These are phyloP conservation scores for Taxillus chinensis DNA, from an alignment of 164 flowering plant species.

Conservation along the genomic window DNA sequence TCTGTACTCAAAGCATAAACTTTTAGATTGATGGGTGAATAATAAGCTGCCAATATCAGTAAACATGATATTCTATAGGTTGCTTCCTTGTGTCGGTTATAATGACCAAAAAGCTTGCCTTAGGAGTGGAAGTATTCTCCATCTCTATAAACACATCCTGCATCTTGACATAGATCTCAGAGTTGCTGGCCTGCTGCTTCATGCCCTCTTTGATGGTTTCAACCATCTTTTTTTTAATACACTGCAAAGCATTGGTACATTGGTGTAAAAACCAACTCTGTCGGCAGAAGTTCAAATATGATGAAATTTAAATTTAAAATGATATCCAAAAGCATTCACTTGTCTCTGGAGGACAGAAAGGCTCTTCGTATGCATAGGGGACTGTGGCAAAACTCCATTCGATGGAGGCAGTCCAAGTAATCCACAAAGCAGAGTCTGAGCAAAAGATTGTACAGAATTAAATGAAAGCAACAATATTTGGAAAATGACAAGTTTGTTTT, in stretches of 20 bases:
- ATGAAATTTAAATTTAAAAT: neutral
- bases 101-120: constrained; percentile 14
- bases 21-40: no score
- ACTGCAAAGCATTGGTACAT: constrained; percentile 10
- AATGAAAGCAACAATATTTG: no score
- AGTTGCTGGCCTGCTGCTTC: constrained; percentile 26
- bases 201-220: constrained; percentile 46
- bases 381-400: constrained; percentile 29
- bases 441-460: no score
- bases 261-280: neutral
- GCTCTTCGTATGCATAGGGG: constrained; percentile 32
- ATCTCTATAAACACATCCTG: constrained; percentile 31
- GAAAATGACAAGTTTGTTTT: no score
- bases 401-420: constrained; percentile 33
- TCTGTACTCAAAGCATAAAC: no score
- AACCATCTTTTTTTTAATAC: constrained; percentile 36
- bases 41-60: neutral
- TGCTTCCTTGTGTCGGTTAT: neutral
- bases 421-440: constrained; percentile 24
- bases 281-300: neutral
- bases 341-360: constrained; percentile 24
- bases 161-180: constrained; percentile 46
- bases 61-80: neutral
- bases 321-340: constrained; percentile 6
- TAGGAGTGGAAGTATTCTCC: constrained; percentile 11